Percentiles rank a stretch among this genome's conserved stretches.
These are phyloP conservation scores for Lentinula guzmanii DNA, from an alignment of 768 basidiomycete genomes.

Conservation along the genomic window DNA sequence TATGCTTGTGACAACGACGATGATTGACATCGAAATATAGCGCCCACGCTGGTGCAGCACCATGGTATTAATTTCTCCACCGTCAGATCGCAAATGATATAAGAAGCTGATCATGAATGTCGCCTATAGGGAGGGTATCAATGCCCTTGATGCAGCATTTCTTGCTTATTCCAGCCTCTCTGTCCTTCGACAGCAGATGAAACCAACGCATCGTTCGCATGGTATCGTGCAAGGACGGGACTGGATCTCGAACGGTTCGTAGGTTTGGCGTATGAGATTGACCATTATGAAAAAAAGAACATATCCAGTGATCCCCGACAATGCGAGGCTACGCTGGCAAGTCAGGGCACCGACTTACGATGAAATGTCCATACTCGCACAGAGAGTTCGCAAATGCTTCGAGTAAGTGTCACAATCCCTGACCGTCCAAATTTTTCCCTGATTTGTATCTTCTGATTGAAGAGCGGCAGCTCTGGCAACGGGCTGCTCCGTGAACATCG, in stretches of 20 bases:
- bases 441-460: background rate
- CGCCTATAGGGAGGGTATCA: slow-evolving; percentile 61
- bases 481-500: slow-evolving; percentile 44
- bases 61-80: slow-evolving; percentile 42
- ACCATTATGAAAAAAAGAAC: background rate
- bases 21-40: slow-evolving; percentile 26
- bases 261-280: background rate
- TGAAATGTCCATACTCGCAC: slow-evolving; percentile 47
- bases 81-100: background rate
- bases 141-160: slow-evolving; percentile 86
- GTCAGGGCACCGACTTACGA: slow-evolving; percentile 61
- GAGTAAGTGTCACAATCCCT: slow-evolving; percentile 37
- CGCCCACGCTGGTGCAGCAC: slow-evolving; percentile 74
- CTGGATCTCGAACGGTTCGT: slow-evolving; percentile 64
- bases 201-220: slow-evolving; percentile 75
- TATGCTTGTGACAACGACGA: background rate
- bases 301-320: slow-evolving; percentile 73
- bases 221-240: slow-evolving; percentile 68
- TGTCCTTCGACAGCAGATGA: slow-evolving; percentile 80
- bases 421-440: background rate
- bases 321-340: slow-evolving; percentile 68
- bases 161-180: slow-evolving; percentile 76
- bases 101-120: background rate
- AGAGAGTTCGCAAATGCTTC: slow-evolving; percentile 66
- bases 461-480: slow-evolving; percentile 69